Percentiles rank a stretch among this genome's conserved stretches.
These are phyloP conservation scores for Saksenaea oblongispora DNA, from an alignment of 371 early-diverging fungal species.

Conservation along the genomic window DNA sequence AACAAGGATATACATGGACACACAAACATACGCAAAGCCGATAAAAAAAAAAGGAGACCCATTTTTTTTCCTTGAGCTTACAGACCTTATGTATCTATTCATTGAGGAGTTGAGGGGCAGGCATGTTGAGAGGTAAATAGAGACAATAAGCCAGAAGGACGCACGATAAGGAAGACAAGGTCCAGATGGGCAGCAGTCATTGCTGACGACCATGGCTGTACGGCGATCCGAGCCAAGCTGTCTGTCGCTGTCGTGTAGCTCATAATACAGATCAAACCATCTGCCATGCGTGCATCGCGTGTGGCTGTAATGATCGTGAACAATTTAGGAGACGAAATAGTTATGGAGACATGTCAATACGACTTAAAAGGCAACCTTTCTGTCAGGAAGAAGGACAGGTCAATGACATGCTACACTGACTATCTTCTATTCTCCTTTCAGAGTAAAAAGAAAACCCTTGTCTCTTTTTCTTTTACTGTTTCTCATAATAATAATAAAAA, in stretches of 20 bases:
- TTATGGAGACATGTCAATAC: conserved; percentile 2
- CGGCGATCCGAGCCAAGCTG: not conserved
- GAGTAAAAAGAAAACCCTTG: not conserved
- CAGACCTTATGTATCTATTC: not conserved
- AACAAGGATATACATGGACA: not conserved
- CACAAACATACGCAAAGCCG: not conserved
- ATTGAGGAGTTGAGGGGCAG: conserved; percentile 1
- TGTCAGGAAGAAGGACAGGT: not conserved
- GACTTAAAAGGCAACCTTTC: not conserved
- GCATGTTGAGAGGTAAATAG: not conserved
- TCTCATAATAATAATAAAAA: not conserved
- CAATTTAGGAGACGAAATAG: not conserved
- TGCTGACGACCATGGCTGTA: not conserved
- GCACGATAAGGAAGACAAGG: not conserved
- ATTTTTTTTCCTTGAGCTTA: not conserved
- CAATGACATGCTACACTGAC: conserved; percentile 4
- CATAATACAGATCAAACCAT: not conserved
- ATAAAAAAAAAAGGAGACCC: not conserved
- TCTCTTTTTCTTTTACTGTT: not conserved
- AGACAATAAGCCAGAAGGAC: not conserved
- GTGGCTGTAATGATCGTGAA: conserved; percentile 4
- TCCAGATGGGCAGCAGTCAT: not conserved
- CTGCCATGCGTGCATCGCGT: not conserved
- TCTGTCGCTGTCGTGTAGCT: not conserved
- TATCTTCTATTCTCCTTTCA: not conserved